Evolutionary conservation across 495 filamentous ascomycete genomes (phyloP), one percentile per base, ranked within the genome.

Genomic region (Chaetomium tenue): DNA sequence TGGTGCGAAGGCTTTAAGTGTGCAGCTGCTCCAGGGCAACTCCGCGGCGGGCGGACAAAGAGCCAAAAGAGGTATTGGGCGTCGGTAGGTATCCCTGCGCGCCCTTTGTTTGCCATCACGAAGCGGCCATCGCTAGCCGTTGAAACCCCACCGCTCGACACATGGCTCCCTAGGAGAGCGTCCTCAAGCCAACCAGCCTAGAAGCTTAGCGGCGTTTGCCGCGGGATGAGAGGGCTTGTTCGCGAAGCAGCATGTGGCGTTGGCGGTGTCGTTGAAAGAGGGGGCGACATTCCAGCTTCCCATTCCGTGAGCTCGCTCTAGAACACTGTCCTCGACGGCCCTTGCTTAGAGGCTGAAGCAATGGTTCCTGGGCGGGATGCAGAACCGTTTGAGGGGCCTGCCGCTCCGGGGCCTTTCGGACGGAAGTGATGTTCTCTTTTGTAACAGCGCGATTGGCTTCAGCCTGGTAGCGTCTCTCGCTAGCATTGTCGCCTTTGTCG

Each of bases 371-470:
- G 89, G 85, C 16, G 84, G 82, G 61, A 91, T 88, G 51, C 84
- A 86, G 66, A 93, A 90, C 39, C 89, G 76, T 89, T 12, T 12
- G 89, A 93, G 40, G 92, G 76, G 0, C 89, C 89, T 47, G 86
- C 89, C 47, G 80, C 73, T 87, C 81, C 4, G 89, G 89, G 4
- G 88, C 87, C 65, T 81, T 78, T 58, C 81, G 76, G 2, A 90
- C 88, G 48, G 70, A 75, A 0, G 77, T 81, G 6, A 91, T 70
- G 70, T 93, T 89, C 1, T 88, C 79, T 50, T 81, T 75, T 2
- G 74, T 82, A 2, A 90, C 83, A 28, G 89, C 78, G 15, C 90
- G 83, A 71, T 92, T 92, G 59, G 92, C 91, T 28, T 91, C 89
- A 39, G 83, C 82, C 75, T 92, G 92, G 22, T 88, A 30, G 28